A percentile compares a stretch with the other conserved stretches of the same genome.
Evolutionary conservation across 1,139 yeast species (phyloP).

Genomic region (Nakaseomyces uthaithaninus): DNA sequence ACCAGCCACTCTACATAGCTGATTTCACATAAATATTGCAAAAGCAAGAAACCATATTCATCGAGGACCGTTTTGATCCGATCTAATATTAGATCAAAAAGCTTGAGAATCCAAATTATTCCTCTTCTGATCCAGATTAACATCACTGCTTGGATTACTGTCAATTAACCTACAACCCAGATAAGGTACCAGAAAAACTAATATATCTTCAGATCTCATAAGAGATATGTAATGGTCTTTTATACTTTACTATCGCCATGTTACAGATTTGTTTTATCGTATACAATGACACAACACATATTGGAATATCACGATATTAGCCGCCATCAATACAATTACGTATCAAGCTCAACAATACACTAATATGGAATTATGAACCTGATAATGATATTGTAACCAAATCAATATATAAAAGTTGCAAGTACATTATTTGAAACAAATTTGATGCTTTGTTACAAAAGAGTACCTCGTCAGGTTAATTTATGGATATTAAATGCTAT

Average conservation of each 20-base stretch:
- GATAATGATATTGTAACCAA: no score
- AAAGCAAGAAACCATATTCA: not conserved
- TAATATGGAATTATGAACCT: no score
- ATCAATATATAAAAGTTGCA: no score
- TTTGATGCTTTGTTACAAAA: no score
- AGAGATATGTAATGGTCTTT: not conserved
- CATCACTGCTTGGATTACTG: not conserved
- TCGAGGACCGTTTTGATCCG: not conserved
- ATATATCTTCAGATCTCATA: not conserved
- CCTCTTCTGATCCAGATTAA: not conserved
- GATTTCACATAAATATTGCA: not conserved
- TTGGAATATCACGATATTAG: not conserved
- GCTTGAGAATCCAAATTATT: not conserved
- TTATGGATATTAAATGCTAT: no score
- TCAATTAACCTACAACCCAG: no score
- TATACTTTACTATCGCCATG: not conserved
- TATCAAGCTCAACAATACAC: no score
- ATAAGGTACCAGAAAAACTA: not conserved
- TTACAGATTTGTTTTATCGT: conserved; percentile 1
- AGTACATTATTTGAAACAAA: no score
- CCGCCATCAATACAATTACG: no score
- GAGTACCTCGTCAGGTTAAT: no score
- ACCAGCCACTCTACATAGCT: conserved; percentile 5
- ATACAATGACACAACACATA: not conserved
- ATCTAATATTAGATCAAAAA: not conserved